Evolutionary conservation across 768 basidiomycete species (phyloP), one percentile per base, ranked within the genome.

Genomic region (Phaffia tasmanica): DNA sequence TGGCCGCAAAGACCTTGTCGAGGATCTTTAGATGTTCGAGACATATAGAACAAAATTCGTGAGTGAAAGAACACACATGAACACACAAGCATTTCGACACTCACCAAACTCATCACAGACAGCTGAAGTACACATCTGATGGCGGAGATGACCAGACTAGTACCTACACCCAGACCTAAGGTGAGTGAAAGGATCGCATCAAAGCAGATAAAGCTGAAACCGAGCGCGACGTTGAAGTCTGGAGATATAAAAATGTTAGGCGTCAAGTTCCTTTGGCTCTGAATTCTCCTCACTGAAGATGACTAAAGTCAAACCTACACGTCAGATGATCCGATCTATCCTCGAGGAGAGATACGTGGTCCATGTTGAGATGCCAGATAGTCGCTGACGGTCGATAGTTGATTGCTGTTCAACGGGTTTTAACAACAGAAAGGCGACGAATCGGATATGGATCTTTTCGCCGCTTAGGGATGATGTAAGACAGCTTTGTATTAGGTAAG

Each of bases 41-140:
- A 18, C 16, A 27, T n/a, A 4, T 5, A 27, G 27, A 54, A 54
- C 53, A 54, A 16, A 54, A 27, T n/a, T 18, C 21, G 4, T n/a
- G 6, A 27, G 53, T 54, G 5, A 54, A 4, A 27, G 4, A 5
- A 27, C 8, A 4, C 8, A 27, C 21, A 5, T 8, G n/a, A 4
- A 54, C n/a, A 16, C 4, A n/a, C 16, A 27, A 16, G 16, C 8
- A 5, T n/a, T 18, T 16, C 4, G 53, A 27, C n/a, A 18, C 27
- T 54, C 8, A 54, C 53, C n/a, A 54, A n/a, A n/a, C 84, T 86
- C 68, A 92, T 85, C 18, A 89, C 75, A 19, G 83, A 82, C 25
- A 93, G 82, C 77, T 93, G 90, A 11, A 86, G 76, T 23, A 88
- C 78, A 74, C 90, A 93, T 74, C 90, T 79, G 53, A 84, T 64